A percentile compares a stretch with the other conserved stretches of the same genome.
phyloP scores from a whole-genome alignment of 2,329 filamentous ascomycete species.

The Claviceps maximensis region DNA sequence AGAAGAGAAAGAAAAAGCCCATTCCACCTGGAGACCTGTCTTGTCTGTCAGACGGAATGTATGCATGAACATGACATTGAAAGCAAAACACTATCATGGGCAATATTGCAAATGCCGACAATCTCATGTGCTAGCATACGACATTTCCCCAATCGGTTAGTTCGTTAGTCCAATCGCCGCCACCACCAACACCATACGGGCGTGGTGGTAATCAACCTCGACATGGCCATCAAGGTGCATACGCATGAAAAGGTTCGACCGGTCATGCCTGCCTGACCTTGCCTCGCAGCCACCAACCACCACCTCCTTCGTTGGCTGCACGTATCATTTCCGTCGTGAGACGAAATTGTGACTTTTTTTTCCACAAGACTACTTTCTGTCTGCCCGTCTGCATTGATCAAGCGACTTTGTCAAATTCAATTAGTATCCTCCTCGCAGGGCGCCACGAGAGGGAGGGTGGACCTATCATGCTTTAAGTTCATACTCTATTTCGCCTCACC shows the following conservation, averaged over 20 bases:
- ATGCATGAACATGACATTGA: no score
- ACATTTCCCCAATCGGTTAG: neutral
- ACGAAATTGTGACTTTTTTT: no score
- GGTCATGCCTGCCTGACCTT: neutral
- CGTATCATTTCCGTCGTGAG: no score
- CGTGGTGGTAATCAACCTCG: neutral
- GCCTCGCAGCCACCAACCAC: neutral
- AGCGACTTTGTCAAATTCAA: neutral
- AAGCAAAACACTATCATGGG: no score
- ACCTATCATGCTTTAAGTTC: neutral
- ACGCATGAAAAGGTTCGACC: neutral
- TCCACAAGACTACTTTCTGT: no score
- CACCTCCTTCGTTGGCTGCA: no score
- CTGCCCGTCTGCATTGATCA: neutral
- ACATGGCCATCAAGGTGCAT: conserved; percentile 8
- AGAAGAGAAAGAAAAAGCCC: no score
- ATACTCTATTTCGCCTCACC: neutral
- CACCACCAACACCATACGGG: neutral
- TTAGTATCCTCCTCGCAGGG: neutral
- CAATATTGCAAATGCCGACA: neutral
- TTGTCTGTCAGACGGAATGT: no score
- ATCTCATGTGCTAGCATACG: neutral
- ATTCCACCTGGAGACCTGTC: no score
- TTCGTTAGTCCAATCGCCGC: neutral
- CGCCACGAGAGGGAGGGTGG: neutral